Evolutionary conservation across 2,329 filamentous ascomycete genomes (phyloP), one percentile per base, ranked within the genome.

Genomic region (Xylariales sp.): DNA sequence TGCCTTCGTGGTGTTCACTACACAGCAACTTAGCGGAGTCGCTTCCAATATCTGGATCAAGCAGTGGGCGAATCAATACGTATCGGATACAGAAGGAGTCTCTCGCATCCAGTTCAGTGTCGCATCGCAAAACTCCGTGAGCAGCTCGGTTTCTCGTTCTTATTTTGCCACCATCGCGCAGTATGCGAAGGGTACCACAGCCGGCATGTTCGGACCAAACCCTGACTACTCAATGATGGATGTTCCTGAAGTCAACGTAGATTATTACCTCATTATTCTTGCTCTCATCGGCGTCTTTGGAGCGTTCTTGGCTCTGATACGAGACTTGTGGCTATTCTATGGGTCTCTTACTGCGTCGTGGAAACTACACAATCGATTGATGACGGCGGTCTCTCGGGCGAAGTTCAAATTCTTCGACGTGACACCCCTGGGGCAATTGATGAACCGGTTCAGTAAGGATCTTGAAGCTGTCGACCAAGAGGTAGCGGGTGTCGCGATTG

Each of bases 401-500:
- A 95, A 94, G 78, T 98, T 99, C 85, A 94, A 93, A 77, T 99
- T 99, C 83, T 99, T 99, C 76, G 96, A 99, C 76, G 92, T 95
- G 1, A 99, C 96, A 0, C 96, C 96, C 2, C 87, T 98, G 0
- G 96, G 96, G 12, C 95, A 97, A 80, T 86, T 99, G 75, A 98
- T 98, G 91, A 99, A 99, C 80, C 90, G 96, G 23, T 99, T 99
- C 82, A 98, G 95, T 78, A 98, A 98, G 80, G 96, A 99, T 78
- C 88, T 99, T 14, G 94, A 99, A 79, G 90, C 94, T 10, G 87
- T 99, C 23, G 96, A 99, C 73, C 96, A 99, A 78, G 96, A 99
- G 79, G 93, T 99, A 65, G 94, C 96, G 0, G 93, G 94, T 2
- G 90, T 97, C 48, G 95, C 96, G 28, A 94, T 98, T 73, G 88